These are phyloP conservation scores for Colletotrichum zoysiae DNA, from an alignment of 2,329 filamentous ascomycete genomes.

Conservation along the genomic window DNA sequence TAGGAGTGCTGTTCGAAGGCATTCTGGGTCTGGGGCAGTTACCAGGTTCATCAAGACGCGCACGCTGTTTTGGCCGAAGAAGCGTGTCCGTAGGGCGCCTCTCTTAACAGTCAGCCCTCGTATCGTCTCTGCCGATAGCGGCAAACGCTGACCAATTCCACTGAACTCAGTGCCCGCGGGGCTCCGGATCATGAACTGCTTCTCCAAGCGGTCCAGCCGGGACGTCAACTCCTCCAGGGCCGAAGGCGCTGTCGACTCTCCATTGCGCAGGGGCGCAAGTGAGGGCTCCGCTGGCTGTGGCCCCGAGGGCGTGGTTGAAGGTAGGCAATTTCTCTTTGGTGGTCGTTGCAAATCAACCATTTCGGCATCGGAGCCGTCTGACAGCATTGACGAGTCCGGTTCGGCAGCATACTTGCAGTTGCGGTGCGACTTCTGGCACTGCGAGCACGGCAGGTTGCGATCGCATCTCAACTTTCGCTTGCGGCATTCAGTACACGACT, in stretches of 20 bases:
- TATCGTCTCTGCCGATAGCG: slow-evolving; percentile 58
- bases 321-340: slow-evolving; percentile 54
- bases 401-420: slow-evolving; percentile 66
- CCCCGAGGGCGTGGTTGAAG: slow-evolving; percentile 26
- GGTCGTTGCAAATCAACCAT: slow-evolving; percentile 51
- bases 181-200: slow-evolving; percentile 58
- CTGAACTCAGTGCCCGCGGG: slow-evolving; percentile 55
- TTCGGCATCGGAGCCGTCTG: slow-evolving; percentile 63
- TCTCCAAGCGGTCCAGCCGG: slow-evolving; percentile 68
- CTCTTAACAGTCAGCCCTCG: slow-evolving; percentile 63
- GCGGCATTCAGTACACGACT: slow-evolving; percentile 68
- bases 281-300: slow-evolving; percentile 22
- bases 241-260: slow-evolving; percentile 49
- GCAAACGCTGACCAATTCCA: slow-evolving; percentile 50
- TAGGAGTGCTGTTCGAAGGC: slow-evolving; percentile 31
- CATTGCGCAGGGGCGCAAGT: slow-evolving; percentile 44
- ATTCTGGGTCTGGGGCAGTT: slow-evolving; percentile 45
- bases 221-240: slow-evolving; percentile 62
- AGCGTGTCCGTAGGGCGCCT: slow-evolving; percentile 61
- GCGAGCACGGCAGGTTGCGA: slow-evolving; percentile 66
- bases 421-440: slow-evolving; percentile 69
- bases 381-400: slow-evolving; percentile 60
- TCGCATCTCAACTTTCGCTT: slow-evolving; percentile 70
- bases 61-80: slow-evolving; percentile 66
- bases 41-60: slow-evolving; percentile 67